phyloP scores from a whole-genome alignment of 2,329 filamentous ascomycete genomes.

The Fusarium mangiferae region DNA sequence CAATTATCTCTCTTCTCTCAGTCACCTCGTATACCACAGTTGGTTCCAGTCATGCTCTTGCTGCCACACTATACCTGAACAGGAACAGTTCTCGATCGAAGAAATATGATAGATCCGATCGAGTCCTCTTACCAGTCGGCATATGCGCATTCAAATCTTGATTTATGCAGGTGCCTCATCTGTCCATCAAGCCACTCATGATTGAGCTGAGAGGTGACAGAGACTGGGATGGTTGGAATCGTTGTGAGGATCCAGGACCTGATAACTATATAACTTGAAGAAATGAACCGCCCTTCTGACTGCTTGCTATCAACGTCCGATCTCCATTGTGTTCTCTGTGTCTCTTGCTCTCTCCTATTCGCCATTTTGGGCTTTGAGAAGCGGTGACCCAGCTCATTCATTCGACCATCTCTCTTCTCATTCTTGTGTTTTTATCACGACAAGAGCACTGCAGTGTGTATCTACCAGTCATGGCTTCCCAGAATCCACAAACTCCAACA shows the following conservation, averaged over 20 bases:
- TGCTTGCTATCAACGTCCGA: background rate
- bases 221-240: background rate
- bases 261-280: background rate
- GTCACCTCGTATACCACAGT: background rate
- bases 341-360: background rate
- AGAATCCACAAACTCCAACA: background rate
- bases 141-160: background rate
- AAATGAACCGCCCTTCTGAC: too few relatives aligned
- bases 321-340: background rate
- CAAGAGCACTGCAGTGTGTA: background rate
- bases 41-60: background rate
- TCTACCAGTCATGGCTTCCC: background rate
- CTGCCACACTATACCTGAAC: background rate
- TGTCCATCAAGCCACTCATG: background rate
- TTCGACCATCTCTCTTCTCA: background rate
- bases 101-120: conserved; percentile 2
- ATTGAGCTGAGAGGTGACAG: background rate
- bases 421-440: background rate
- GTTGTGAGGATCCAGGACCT: background rate
- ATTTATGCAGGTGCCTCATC: background rate
- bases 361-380: conserved; percentile 21
- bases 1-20: background rate
- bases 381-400: background rate
- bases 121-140: too few relatives aligned
- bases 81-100: background rate